These are phyloP conservation scores for Rhodotorula glutinis DNA, from an alignment of 1,284 basidiomycete species.

Conservation along the genomic window DNA sequence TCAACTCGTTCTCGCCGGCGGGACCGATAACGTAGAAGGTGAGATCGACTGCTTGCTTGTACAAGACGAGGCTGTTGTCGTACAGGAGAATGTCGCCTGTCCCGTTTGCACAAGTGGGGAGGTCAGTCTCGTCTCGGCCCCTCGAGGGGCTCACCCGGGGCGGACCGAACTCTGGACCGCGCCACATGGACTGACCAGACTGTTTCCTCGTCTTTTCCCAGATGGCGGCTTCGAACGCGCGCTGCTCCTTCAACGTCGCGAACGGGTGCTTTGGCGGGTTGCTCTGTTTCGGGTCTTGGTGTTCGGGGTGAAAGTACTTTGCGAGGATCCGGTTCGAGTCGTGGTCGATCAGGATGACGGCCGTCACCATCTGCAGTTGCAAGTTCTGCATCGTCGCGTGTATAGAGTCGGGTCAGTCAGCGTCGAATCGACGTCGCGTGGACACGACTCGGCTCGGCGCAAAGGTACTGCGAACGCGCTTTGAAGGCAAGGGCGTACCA, in stretches of 20 bases:
- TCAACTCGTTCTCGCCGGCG: slow-evolving; percentile 88
- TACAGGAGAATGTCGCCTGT: slow-evolving; percentile 92
- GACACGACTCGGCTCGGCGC: not conserved
- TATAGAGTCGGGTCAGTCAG: no score
- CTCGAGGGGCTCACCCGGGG: no score
- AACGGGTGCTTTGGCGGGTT: slow-evolving; percentile 29
- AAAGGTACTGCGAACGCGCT: no score
- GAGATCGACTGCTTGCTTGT: slow-evolving; percentile 90
- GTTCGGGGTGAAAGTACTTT: slow-evolving; percentile 85
- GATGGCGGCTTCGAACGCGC: slow-evolving; percentile 89
- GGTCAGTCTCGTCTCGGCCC: slow-evolving; percentile 75
- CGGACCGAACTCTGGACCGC: no score
- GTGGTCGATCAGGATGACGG: slow-evolving; percentile 86
- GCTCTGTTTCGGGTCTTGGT: slow-evolving; percentile 49
- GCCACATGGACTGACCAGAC: slow-evolving; percentile 61
- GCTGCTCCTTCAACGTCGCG: slow-evolving; percentile 84
- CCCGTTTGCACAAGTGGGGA: not conserved
- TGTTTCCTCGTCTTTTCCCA: slow-evolving; percentile 93
- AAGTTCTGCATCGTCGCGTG: slow-evolving; percentile 60
- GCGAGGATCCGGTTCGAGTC: slow-evolving; percentile 92
- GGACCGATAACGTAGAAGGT: slow-evolving; percentile 92
- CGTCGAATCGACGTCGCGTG: no score
- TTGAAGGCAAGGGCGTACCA: not conserved
- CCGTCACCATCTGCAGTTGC: slow-evolving; percentile 77
- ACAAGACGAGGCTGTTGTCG: slow-evolving; percentile 85